Evolutionary conservation across 2,329 filamentous ascomycete genomes (phyloP).

Genomic region (Alternaria alternata): DNA sequence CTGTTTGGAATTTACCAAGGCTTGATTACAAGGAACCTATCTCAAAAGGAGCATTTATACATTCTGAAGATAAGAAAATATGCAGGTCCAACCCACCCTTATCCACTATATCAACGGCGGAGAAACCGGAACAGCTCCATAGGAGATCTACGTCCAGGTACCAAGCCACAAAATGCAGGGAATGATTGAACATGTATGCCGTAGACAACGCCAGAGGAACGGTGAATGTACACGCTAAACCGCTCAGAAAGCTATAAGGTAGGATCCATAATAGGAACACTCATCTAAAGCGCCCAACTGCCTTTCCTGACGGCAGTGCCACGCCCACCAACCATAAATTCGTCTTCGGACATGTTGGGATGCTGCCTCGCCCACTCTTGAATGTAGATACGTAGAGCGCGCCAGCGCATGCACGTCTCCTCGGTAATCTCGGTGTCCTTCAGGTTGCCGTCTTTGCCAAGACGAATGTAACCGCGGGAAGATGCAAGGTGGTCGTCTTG

Average conservation of each 20-base stretch:
- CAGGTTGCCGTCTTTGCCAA: slow-evolving; percentile 57
- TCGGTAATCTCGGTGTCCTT: slow-evolving; percentile 60
- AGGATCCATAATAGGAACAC: slow-evolving; percentile 1
- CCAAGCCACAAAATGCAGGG: background rate
- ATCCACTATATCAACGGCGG: background rate
- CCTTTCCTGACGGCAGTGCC: slow-evolving; percentile 58
- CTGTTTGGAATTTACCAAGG: background rate
- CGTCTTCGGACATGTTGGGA: slow-evolving; percentile 66
- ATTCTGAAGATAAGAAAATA: slow-evolving; percentile 6
- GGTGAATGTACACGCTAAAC: slow-evolving; percentile 28
- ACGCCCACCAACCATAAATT: slow-evolving; percentile 39
- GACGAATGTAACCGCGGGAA: slow-evolving; percentile 75
- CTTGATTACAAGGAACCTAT: slow-evolving; percentile 11
- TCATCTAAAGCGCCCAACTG: slow-evolving; percentile 54
- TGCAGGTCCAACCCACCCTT: background rate
- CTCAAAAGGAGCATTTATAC: background rate
- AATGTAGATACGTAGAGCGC: slow-evolving; percentile 82
- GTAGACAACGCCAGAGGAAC: background rate
- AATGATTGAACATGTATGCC: background rate
- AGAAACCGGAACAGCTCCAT: slow-evolving; percentile 8
- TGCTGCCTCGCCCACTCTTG: slow-evolving; percentile 90
- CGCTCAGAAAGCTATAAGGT: slow-evolving; percentile 20
- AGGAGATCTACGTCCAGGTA: slow-evolving; percentile 5
- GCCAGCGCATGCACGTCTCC: slow-evolving; percentile 76
- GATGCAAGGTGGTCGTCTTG: slow-evolving; percentile 72